Evolutionary conservation across 2,329 filamentous ascomycete genomes (phyloP).

Genomic region (Fusarium anguioides): DNA sequence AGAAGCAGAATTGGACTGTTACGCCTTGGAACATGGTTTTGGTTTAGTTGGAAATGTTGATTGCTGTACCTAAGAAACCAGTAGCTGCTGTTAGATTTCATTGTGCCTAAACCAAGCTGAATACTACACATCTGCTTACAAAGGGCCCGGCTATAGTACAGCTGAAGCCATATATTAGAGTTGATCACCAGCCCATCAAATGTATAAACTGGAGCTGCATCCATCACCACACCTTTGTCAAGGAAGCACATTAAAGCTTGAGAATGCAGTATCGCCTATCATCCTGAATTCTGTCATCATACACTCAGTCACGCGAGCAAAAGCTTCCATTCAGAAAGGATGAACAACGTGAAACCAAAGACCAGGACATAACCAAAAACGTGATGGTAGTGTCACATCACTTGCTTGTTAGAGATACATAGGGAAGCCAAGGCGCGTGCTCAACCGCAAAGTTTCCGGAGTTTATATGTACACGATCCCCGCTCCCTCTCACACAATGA

Average conservation of each 20-base stretch:
- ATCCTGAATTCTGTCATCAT: neutral
- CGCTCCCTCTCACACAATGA: slow-evolving; percentile 41
- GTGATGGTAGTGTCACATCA: slow-evolving; percentile 43
- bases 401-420: slow-evolving; percentile 49
- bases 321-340: neutral
- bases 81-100: neutral
- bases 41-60: neutral
- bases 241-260: neutral
- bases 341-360: neutral
- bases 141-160: neutral
- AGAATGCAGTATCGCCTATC: neutral
- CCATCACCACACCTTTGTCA: neutral
- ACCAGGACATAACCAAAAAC: slow-evolving; percentile 4
- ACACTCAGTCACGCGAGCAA: neutral
- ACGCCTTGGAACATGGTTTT: too few species aligned
- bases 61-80: neutral
- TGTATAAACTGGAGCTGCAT: neutral
- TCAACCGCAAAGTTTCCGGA: slow-evolving; percentile 51
- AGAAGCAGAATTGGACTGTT: too few species aligned
- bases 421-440: slow-evolving; percentile 52
- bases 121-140: neutral
- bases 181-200: neutral
- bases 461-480: slow-evolving; percentile 58
- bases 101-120: neutral
- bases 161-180: slow-evolving; percentile 1